These are phyloP conservation scores for Croton setiger DNA, from an alignment of 441 rosid species.

Conservation along the genomic window DNA sequence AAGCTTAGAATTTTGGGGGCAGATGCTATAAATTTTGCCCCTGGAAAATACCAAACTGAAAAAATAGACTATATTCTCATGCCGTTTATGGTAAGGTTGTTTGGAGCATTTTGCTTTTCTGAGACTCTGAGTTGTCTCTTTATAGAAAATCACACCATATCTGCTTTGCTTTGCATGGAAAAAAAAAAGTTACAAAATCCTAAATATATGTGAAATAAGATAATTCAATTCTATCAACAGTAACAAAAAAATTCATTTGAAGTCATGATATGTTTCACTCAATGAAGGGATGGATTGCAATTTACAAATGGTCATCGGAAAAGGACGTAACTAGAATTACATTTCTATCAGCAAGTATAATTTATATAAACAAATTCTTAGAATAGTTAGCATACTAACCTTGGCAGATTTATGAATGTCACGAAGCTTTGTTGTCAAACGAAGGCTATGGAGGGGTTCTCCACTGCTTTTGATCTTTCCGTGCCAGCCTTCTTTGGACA, in stretches of 20 bases:
- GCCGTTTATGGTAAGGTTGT: not conserved
- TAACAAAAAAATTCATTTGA: not conserved
- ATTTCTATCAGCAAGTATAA: not conserved
- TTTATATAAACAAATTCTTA: conserved; percentile 7
- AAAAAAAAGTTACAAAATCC: not conserved
- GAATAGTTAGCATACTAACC: conserved; percentile 41
- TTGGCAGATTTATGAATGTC: conserved; percentile 95
- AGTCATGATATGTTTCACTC: not conserved
- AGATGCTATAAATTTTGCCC: not conserved
- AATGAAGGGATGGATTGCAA: not conserved
- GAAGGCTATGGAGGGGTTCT: conserved; percentile 70
- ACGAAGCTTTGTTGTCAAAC: conserved; percentile 85
- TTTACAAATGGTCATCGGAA: not conserved
- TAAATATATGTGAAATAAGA: not conserved
- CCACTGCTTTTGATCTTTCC: conserved; percentile 65
- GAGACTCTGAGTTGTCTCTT: not conserved
- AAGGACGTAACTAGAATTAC: not conserved
- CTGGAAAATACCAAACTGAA: not conserved
- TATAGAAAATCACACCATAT: not conserved
- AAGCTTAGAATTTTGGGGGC: not conserved
- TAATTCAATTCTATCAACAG: not conserved
- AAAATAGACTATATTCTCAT: not conserved
- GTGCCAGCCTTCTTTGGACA: conserved; percentile 76
- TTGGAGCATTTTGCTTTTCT: not conserved
- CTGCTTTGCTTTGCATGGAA: not conserved